Evolutionary conservation across 2,329 filamentous ascomycete species (phyloP), one percentile per base, ranked within the genome.

Genomic region (Aspergillus sp.): DNA sequence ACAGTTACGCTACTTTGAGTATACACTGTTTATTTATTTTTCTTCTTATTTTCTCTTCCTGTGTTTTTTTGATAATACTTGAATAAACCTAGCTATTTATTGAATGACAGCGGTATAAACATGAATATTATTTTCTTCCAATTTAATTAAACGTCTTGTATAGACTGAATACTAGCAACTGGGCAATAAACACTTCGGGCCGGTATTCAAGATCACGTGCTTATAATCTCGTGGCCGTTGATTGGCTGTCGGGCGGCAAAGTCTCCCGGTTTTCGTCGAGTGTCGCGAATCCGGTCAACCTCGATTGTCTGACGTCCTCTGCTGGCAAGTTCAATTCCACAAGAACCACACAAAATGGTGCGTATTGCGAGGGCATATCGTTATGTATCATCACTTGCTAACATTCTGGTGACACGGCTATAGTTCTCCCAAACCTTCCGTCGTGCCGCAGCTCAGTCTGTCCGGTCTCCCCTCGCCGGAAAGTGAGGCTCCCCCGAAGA

Each of bases 381-480:
- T 37, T 37, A 33, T 17, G 17, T 52, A 4, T 41, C 6, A 25
- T 45, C 31, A 54, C 41, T 54, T 69, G 64, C 71, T 63, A 50
- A 62, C 27, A 8, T 12, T 33, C 40, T 41, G 21, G 51, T 47
- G 46, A 25, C 33, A 40, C 46, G 23, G 8, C 41, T 23, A 59
- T 52, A 73, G 70, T 73, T 74, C 68, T 65, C 69, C 62, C 64
- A 71, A 55, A 70, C 71, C 52, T 63, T 70, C 61, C 71, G 71
- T 64, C 72, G 71, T 52, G 70, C 71, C 58, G 71, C 70, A 64
- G 68, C 67, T 73, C 73, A 79, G 69, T 56, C 57, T 56, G 60
- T 57, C 74, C 73, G 78, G 73, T 84, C 82, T 70, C 81, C 80
- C 56, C 85, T 82, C 69, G 84, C 81, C 55, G 84, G 84, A 60